phyloP scores from a whole-genome alignment of 2,329 filamentous ascomycete genomes.

The Rutstroemia sydowiana region DNA sequence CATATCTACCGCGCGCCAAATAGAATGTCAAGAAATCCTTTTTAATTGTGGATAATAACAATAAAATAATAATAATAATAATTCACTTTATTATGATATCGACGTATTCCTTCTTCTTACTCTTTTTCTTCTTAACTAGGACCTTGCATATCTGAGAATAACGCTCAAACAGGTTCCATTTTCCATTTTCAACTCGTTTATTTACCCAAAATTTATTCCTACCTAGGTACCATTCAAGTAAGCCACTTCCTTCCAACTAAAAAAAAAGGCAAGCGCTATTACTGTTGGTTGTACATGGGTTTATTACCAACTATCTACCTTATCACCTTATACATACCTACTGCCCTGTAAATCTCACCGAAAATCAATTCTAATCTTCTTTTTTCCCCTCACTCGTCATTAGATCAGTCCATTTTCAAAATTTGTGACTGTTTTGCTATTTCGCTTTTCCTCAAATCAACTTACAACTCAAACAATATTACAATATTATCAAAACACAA shows the following conservation, averaged over 20 bases:
- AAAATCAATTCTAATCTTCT: slow-evolving; percentile 3
- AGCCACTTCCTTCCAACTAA: background rate
- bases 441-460: background rate
- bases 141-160: background rate
- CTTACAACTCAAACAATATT: background rate
- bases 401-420: background rate
- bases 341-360: slow-evolving; percentile 9
- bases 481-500: background rate
- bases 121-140: too few species aligned
- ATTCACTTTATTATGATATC: background rate
- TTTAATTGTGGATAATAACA: background rate
- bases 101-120: too few species aligned
- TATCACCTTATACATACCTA: background rate
- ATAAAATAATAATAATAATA: background rate
- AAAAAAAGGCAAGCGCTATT: background rate
- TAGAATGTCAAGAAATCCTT: background rate
- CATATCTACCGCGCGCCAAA: background rate
- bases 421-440: background rate
- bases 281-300: background rate
- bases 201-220: too few species aligned
- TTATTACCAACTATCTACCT: background rate
- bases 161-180: background rate
- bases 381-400: background rate
- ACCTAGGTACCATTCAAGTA: too few species aligned
- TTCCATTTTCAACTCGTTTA: too few species aligned